Evolutionary conservation across 2,329 filamentous ascomycete species (phyloP).

Genomic region (Neofusicoccum cordaticola): DNA sequence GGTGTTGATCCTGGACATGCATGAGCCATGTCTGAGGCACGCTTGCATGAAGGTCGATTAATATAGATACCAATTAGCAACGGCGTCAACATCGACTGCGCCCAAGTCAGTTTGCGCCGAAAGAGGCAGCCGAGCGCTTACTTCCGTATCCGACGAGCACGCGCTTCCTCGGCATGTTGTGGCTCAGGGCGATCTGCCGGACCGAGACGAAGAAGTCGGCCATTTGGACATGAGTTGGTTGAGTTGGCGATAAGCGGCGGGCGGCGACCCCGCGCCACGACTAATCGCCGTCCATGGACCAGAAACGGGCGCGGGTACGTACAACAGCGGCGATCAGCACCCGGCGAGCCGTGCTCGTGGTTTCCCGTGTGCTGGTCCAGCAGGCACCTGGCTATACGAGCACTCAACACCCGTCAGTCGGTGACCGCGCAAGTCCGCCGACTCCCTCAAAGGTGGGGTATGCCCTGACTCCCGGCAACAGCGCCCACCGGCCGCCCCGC

Average conservation of each 20-base stretch:
- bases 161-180: constrained; percentile 32
- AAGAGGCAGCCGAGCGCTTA: background rate
- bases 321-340: background rate
- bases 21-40: background rate
- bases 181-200: constrained; percentile 1
- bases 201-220: constrained; percentile 5
- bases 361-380: background rate
- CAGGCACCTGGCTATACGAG: background rate
- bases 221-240: background rate
- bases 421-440: background rate
- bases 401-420: background rate
- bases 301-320: background rate
- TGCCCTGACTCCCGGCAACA: background rate
- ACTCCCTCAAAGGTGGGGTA: constrained; percentile 1
- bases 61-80: constrained; percentile 30
- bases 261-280: background rate
- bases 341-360: background rate
- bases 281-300: background rate
- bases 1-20: constrained; percentile 39
- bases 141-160: constrained; percentile 40
- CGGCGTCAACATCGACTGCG: constrained; percentile 40
- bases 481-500: background rate
- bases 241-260: background rate
- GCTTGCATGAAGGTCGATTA: no score
- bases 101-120: background rate